Conservation (phyloP, 371 early-diverging fungal species). For the Mucor circinelloides region DNA sequence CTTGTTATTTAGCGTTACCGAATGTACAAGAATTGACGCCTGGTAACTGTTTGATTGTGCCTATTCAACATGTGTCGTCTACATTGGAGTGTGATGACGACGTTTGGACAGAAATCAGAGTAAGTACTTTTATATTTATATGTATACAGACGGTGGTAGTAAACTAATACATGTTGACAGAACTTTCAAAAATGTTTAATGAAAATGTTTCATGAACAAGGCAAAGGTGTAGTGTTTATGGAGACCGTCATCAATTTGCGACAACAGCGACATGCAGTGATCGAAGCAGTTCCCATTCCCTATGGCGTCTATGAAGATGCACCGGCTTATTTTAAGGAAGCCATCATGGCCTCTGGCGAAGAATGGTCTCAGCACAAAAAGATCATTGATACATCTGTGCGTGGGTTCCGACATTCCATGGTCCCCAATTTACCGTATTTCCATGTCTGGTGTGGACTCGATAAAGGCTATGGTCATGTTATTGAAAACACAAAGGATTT, state of each 20-base stretch:
- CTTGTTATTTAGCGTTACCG: slow-evolving; percentile 83
- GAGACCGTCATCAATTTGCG: slow-evolving; percentile 82
- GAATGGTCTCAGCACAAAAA: slow-evolving; percentile 95
- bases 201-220: slow-evolving; percentile 77
- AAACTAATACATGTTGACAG: too few species aligned
- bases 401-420: slow-evolving; percentile 75
- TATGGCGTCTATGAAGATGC: slow-evolving; percentile 74
- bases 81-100: slow-evolving; percentile 90
- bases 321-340: slow-evolving; percentile 89
- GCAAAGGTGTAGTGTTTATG: slow-evolving; percentile 80
- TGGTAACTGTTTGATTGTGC: slow-evolving; percentile 91
- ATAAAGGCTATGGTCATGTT: slow-evolving; percentile 92
- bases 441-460: slow-evolving; percentile 93
- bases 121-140: slow-evolving; percentile 31
- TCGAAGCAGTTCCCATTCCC: slow-evolving; percentile 93
- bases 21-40: slow-evolving; percentile 73
- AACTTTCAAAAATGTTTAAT: slow-evolving; percentile 95
- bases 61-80: slow-evolving; percentile 81
- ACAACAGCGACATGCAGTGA: slow-evolving; percentile 80
- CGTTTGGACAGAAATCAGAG: slow-evolving; percentile 89
- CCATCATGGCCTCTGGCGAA: slow-evolving; percentile 70
- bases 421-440: slow-evolving; percentile 87
- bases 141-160: background rate
- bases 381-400: slow-evolving; percentile 77
- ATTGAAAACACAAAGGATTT: slow-evolving; percentile 86